These are phyloP conservation scores for Neobulgaria alba DNA, from an alignment of 2,329 filamentous ascomycete genomes.

Conservation along the genomic window DNA sequence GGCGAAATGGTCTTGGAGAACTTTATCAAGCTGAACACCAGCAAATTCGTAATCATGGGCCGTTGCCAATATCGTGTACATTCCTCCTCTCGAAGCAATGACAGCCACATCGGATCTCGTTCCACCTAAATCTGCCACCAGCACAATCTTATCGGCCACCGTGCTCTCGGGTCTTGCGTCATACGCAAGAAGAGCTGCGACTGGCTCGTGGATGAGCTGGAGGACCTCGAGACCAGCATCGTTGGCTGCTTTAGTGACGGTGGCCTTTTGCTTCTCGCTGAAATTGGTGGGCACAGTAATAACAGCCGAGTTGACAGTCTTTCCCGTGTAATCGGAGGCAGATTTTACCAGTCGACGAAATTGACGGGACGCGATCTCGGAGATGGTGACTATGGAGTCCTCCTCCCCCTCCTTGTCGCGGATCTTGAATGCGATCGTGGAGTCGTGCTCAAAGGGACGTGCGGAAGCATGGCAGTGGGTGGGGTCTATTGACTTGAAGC, in stretches of 20 bases:
- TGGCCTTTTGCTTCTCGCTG: constrained; percentile 74
- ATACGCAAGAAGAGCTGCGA: constrained; percentile 83
- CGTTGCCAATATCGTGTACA: constrained; percentile 92
- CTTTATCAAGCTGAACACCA: constrained; percentile 77
- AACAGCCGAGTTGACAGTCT: constrained; percentile 88
- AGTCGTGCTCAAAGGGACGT: constrained; percentile 69
- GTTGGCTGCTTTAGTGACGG: constrained; percentile 68
- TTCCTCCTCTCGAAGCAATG: constrained; percentile 82
- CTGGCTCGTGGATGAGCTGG: constrained; percentile 86
- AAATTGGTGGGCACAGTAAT: constrained; percentile 94
- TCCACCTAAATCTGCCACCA: constrained; percentile 88
- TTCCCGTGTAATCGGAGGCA: constrained; percentile 86
- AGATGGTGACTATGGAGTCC: constrained; percentile 62
- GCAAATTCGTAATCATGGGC: constrained; percentile 93
- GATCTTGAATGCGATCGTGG: constrained; percentile 71
- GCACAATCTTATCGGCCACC: constrained; percentile 75
- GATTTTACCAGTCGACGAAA: constrained; percentile 72
- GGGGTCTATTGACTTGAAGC: constrained; percentile 92
- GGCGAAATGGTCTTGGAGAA: constrained; percentile 90
- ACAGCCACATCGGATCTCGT: constrained; percentile 89
- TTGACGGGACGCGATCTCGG: constrained; percentile 78
- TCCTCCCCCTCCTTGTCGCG: constrained; percentile 63
- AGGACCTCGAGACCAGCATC: constrained; percentile 80
- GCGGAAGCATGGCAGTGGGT: constrained; percentile 90
- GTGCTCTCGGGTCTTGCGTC: constrained; percentile 73